Conservation (phyloP, 345 rosid species). For the Salix purpurea region DNA sequence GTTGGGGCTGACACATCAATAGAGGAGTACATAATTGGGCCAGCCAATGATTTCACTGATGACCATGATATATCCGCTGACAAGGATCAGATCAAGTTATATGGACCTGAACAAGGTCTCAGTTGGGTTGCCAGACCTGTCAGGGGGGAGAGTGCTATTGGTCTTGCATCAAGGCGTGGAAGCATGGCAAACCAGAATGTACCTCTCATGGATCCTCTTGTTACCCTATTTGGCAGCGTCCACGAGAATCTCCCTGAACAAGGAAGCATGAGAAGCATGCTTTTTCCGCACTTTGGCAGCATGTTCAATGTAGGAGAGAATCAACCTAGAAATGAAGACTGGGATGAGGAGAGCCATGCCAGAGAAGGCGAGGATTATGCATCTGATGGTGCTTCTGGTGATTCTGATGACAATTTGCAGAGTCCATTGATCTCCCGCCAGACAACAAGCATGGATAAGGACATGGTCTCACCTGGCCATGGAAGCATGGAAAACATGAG, state of each 20-base stretch:
- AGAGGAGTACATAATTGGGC: constrained; percentile 87
- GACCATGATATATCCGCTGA: constrained; percentile 63
- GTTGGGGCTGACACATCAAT: constrained; percentile 76
- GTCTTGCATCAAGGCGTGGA: constrained; percentile 65
- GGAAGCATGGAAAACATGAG: constrained; percentile 54
- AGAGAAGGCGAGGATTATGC: constrained; percentile 69
- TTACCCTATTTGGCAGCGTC: constrained; percentile 76
- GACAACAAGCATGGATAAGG: constrained; percentile 71
- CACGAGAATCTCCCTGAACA: constrained; percentile 77
- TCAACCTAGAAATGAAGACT: constrained; percentile 62
- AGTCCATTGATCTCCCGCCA: constrained; percentile 94
- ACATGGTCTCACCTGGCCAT: constrained; percentile 41
- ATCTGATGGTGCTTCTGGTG: constrained; percentile 61
- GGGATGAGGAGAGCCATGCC: constrained; percentile 75
- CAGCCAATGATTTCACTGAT: constrained; percentile 45
- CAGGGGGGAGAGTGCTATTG: constrained; percentile 57
- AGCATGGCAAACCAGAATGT: constrained; percentile 51
- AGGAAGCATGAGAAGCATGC: constrained; percentile 86
- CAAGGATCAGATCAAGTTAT: constrained; percentile 75
- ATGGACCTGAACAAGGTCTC: constrained; percentile 77
- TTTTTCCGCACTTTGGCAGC: constrained; percentile 93
- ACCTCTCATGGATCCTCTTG: constrained; percentile 76
- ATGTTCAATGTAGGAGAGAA: constrained; percentile 93
- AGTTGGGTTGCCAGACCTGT: constrained; percentile 89
- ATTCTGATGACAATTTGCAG: constrained; percentile 71